These are phyloP conservation scores for Acidomyces sp. DNA, from an alignment of 495 filamentous ascomycete species.

Conservation along the genomic window DNA sequence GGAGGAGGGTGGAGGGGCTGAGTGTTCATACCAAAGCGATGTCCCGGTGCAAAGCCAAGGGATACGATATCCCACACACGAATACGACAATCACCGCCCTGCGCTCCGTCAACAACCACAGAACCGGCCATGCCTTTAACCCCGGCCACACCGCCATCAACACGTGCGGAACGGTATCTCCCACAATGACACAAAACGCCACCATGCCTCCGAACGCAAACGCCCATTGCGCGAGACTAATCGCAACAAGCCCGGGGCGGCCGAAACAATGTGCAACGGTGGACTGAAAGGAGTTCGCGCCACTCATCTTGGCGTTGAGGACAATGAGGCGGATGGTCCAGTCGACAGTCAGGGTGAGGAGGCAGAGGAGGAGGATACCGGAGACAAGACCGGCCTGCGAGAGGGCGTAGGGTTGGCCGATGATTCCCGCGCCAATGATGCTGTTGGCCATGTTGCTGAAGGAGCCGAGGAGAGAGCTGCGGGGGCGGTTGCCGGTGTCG, in stretches of 20 bases:
- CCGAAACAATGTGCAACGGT: conserved; percentile 94
- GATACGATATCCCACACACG: conserved; percentile 76
- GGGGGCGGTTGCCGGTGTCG: conserved; percentile 47
- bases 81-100: conserved; percentile 74
- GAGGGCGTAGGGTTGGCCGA: conserved; percentile 91
- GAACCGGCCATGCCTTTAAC: conserved; percentile 54
- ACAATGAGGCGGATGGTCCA: conserved; percentile 97
- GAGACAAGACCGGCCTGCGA: conserved; percentile 73
- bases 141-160: conserved; percentile 68
- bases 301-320: conserved; percentile 86
- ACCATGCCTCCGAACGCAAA: conserved; percentile 99
- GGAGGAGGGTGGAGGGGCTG: too few species aligned
- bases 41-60: conserved; percentile 82
- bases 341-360: conserved; percentile 72
- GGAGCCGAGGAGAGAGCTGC: conserved; percentile 51
- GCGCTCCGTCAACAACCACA: conserved; percentile 70
- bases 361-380: conserved; percentile 64
- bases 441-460: conserved; percentile 99
- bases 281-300: conserved; percentile 81
- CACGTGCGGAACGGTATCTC: conserved; percentile 89
- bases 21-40: conserved; percentile 92
- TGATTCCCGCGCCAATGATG: conserved; percentile 96
- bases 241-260: conserved; percentile 71
- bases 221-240: conserved; percentile 84
- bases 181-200: conserved; percentile 93